Conservation (phyloP, 2,329 filamentous ascomycete species). For the Sarocladium oryzae region DNA sequence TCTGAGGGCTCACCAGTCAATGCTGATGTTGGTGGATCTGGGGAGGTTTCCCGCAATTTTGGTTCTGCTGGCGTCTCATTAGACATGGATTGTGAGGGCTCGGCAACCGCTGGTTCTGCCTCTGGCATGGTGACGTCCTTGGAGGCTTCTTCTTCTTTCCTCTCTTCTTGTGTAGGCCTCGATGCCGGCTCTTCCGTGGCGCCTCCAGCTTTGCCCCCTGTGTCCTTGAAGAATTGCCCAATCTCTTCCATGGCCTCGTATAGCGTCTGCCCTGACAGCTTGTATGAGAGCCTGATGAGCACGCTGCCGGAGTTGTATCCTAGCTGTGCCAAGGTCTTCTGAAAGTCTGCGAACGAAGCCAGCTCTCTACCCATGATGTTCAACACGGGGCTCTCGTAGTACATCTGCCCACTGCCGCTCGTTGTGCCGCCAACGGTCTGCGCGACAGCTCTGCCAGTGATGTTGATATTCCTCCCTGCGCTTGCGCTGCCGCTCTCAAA, state of each 20-base stretch:
- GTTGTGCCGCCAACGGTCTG: constrained; percentile 47
- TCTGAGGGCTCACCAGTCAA: constrained; percentile 16
- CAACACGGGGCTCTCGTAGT: constrained; percentile 81
- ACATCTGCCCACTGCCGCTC: constrained; percentile 65
- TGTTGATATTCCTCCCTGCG: constrained; percentile 59
- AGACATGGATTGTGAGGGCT: not conserved
- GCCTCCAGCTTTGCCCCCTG: constrained; percentile 7
- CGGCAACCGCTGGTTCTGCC: constrained; percentile 10
- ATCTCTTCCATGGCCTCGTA: constrained; percentile 84
- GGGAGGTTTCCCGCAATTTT: not conserved
- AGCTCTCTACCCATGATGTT: constrained; percentile 79
- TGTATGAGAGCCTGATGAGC: constrained; percentile 71
- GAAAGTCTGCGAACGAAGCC: constrained; percentile 69
- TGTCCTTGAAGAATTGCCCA: constrained; percentile 58
- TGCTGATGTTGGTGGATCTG: constrained; percentile 9
- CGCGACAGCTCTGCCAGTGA: constrained; percentile 77
- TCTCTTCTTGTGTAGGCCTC: constrained; percentile 12
- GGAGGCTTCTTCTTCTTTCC: not conserved
- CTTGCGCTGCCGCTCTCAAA: constrained; percentile 74
- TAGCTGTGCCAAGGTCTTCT: constrained; percentile 81
- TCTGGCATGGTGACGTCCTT: constrained; percentile 20
- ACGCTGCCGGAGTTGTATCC: constrained; percentile 82
- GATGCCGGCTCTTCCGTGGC: constrained; percentile 5
- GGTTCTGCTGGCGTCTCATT: not conserved
- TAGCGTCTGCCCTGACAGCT: constrained; percentile 67